A percentile compares a stretch with the other conserved stretches of the same genome.
phyloP scores from a whole-genome alignment of 768 basidiomycete species.

The Rhizopogon rudus region DNA sequence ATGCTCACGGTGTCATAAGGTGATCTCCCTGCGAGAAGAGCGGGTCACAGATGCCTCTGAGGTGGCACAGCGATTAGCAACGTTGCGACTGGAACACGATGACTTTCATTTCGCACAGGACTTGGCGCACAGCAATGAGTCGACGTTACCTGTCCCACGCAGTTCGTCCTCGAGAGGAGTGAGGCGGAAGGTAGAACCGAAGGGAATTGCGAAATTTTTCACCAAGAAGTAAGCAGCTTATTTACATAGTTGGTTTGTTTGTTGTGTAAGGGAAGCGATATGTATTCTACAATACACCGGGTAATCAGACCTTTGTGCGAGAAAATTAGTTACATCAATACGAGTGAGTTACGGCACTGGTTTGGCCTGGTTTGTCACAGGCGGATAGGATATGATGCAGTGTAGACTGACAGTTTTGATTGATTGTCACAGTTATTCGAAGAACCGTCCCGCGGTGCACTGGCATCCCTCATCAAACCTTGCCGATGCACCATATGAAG shows the following conservation, averaged over 20 bases:
- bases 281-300: neutral
- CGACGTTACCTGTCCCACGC: constrained; percentile 1
- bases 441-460: neutral
- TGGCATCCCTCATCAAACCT: constrained; percentile 3
- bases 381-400: neutral
- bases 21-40: constrained; percentile 30
- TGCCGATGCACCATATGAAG: constrained; percentile 1
- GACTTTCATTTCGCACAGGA: constrained; percentile 90
- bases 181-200: constrained; percentile 22
- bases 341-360: neutral
- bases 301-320: neutral
- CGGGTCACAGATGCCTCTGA: constrained; percentile 17
- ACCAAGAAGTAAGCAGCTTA: constrained; percentile 21
- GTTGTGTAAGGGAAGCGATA: neutral
- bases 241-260: neutral
- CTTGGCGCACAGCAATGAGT: constrained; percentile 43
- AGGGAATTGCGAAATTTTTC: constrained; percentile 48
- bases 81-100: constrained; percentile 64
- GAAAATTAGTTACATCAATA: neutral
- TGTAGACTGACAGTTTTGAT: neutral
- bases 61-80: constrained; percentile 31
- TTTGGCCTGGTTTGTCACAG: neutral
- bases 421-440: constrained; percentile 16
- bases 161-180: constrained; percentile 10
- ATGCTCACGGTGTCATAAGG: constrained; percentile 57